phyloP scores from a whole-genome alignment of 2,329 filamentous ascomycete species.

The Neonectria hederae region DNA sequence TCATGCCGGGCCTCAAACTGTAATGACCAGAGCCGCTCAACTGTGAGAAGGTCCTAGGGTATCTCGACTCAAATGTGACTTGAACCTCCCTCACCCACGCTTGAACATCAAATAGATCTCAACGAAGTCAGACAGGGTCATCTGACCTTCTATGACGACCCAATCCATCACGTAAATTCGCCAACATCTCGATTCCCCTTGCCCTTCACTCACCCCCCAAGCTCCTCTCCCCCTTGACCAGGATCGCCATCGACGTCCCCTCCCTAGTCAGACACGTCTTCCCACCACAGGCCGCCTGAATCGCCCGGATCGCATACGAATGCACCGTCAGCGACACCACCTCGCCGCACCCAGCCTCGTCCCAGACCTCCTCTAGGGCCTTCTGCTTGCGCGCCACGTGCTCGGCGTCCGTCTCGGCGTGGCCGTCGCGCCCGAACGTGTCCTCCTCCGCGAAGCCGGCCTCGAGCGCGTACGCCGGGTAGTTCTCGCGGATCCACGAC shows the following conservation, averaged over 20 bases:
- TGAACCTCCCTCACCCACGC: too few species aligned
- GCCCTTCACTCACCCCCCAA: background rate
- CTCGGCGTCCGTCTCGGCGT: conserved; percentile 59
- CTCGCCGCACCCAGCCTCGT: conserved; percentile 45
- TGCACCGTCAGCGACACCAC: conserved; percentile 63
- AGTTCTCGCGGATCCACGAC: conserved; percentile 58
- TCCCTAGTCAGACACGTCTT: conserved; percentile 57
- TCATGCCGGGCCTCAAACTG: too few species aligned
- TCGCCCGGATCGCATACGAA: conserved; percentile 56
- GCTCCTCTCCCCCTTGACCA: conserved; percentile 57
- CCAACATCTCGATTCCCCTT: too few species aligned
- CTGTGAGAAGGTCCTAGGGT: too few species aligned
- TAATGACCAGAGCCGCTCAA: too few species aligned
- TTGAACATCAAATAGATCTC: too few species aligned
- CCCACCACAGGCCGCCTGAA: conserved; percentile 55
- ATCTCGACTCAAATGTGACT: too few species aligned
- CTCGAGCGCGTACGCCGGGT: conserved; percentile 63
- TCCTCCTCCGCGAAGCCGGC: conserved; percentile 65
- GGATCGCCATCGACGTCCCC: conserved; percentile 63
- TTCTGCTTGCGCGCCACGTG: conserved; percentile 55
- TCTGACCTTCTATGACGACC: too few species aligned
- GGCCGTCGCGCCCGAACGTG: conserved; percentile 58
- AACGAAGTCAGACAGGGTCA: too few species aligned
- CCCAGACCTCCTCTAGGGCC: conserved; percentile 59
- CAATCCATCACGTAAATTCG: too few species aligned